These are phyloP conservation scores for Haematococcus lacustris DNA, from an alignment of 139 green algal genomes.

Conservation along the genomic window DNA sequence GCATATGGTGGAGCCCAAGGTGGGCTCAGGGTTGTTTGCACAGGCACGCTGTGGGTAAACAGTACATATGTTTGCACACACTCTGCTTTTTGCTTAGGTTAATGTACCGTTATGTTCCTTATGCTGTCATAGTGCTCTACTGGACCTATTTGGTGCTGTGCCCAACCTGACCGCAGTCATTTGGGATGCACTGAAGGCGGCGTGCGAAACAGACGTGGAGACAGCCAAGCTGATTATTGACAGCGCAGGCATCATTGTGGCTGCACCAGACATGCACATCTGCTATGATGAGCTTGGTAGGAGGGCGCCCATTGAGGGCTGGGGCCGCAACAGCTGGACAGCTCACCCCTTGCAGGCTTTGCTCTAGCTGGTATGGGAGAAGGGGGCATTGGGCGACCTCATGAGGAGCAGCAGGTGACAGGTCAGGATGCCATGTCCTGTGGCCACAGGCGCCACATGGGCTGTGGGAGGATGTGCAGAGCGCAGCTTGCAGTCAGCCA, in stretches of 20 bases:
- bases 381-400: neutral
- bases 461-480: too few species aligned
- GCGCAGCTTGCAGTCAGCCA: too few species aligned
- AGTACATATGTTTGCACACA: neutral
- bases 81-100: neutral
- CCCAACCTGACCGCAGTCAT: constrained; percentile 50
- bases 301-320: neutral
- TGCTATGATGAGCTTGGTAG: constrained; percentile 77
- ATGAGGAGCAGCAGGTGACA: neutral
- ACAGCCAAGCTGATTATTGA: constrained; percentile 64
- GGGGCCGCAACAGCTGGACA: neutral
- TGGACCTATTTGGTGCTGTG: neutral
- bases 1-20: constrained; percentile 74
- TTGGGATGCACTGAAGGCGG: constrained; percentile 72
- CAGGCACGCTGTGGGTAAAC: neutral
- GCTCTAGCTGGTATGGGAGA: neutral
- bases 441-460: too few species aligned
- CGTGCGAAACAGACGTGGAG: constrained; percentile 48
- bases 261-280: constrained; percentile 57
- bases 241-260: constrained; percentile 73
- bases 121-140: neutral
- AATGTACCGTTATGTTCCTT: neutral
- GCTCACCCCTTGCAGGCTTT: neutral
- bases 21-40: constrained; percentile 22
- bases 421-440: neutral